A percentile compares a stretch with the other conserved stretches of the same genome.
These are phyloP conservation scores for Rhipidocladum racemiflorum DNA, from an alignment of 176 grass and related monocot genomes.

Conservation along the genomic window DNA sequence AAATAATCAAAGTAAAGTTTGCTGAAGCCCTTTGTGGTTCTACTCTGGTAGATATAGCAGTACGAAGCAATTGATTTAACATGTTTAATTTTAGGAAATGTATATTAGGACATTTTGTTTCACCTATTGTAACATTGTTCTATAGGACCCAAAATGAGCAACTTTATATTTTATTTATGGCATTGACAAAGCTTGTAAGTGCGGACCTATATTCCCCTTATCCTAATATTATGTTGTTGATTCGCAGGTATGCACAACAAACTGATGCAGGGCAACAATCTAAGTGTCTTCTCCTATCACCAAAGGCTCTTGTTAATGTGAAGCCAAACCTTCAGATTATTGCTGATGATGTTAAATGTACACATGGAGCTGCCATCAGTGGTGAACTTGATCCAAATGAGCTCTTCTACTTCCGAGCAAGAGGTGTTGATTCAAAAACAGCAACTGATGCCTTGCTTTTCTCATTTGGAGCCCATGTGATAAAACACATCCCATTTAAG, in stretches of 20 bases:
- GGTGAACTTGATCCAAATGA: constrained; percentile 76
- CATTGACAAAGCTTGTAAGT: background rate
- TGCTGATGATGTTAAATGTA: constrained; percentile 94
- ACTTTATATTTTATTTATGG: background rate
- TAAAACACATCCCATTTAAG: constrained; percentile 73
- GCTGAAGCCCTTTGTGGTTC: background rate
- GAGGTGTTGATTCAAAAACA: constrained; percentile 63
- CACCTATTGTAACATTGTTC: background rate
- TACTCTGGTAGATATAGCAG: background rate
- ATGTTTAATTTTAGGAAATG: background rate
- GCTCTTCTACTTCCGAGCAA: constrained; percentile 83
- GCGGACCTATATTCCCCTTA: background rate
- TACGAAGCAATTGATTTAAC: background rate
- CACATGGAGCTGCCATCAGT: constrained; percentile 93
- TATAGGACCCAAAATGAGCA: background rate
- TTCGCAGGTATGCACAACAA: constrained; percentile 69
- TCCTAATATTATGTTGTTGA: background rate
- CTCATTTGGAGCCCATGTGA: constrained; percentile 80
- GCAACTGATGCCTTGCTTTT: constrained; percentile 76
- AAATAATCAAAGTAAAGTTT: background rate
- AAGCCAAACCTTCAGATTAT: constrained; percentile 97
- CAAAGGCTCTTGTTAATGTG: constrained; percentile 77
- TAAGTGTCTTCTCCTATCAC: constrained; percentile 76
- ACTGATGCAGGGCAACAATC: constrained; percentile 89
- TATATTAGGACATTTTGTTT: background rate